Percentiles rank a stretch among this genome's conserved stretches.
These are phyloP conservation scores for Flaveria ramosissima DNA, from an alignment of 129 eudicot species.

Conservation along the genomic window DNA sequence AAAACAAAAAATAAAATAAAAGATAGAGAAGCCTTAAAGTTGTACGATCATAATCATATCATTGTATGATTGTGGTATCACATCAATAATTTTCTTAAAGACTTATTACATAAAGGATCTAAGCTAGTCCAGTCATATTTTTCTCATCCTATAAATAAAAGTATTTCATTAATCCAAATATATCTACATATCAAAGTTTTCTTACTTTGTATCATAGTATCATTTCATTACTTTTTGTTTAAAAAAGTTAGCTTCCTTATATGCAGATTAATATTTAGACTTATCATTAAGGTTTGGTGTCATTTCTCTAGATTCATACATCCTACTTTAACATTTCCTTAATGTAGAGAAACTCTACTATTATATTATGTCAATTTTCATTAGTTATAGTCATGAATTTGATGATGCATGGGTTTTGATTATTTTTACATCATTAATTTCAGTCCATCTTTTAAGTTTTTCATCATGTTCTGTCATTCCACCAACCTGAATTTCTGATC, in stretches of 20 bases:
- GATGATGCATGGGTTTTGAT: constrained; percentile 29
- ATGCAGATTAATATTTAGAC: no score
- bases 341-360: neutral
- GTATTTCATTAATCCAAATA: neutral
- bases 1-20: no score
- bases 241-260: no score
- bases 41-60: no score
- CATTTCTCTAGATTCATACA: neutral
- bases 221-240: neutral
- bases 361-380: constrained; percentile 24
- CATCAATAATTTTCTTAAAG: no score
- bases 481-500: no score
- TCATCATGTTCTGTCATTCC: neutral
- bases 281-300: neutral
- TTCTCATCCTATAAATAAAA: no score
- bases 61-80: no score
- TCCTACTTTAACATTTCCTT: neutral
- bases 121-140: no score
- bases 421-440: constrained; percentile 16
- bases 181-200: no score
- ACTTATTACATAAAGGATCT: no score
- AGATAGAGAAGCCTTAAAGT: no score
- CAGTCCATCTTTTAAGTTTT: constrained; percentile 16
- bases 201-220: neutral
- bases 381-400: constrained; percentile 24